Evolutionary conservation across 805 yeast genomes (phyloP).

Genomic region (Tetrapisispora arboricola): DNA sequence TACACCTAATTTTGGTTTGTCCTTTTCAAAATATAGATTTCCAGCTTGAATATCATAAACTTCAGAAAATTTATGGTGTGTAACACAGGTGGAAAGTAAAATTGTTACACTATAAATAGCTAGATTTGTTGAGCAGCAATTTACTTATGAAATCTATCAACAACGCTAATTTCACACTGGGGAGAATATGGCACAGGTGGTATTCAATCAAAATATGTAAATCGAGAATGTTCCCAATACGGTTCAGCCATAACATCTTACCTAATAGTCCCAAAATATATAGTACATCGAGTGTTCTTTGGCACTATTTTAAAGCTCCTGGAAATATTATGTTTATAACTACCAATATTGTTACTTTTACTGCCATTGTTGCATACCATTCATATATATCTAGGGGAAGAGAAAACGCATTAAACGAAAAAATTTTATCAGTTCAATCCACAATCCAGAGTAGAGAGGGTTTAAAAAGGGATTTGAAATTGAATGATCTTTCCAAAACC

Average conservation of each 20-base stretch:
- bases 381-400: slow-evolving; percentile 11
- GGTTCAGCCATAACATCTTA: background rate
- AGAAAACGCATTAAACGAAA: background rate
- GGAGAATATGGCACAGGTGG: background rate
- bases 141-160: background rate
- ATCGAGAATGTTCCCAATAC: background rate
- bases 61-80: no score
- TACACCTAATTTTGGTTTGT: no score
- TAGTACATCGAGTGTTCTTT: slow-evolving; percentile 11
- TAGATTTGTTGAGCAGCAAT: no score
- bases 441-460: background rate
- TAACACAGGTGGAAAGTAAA: no score
- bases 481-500: background rate
- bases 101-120: no score
- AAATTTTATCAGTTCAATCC: background rate
- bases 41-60: no score
- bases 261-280: slow-evolving; percentile 3
- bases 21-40: no score
- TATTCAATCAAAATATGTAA: background rate
- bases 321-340: slow-evolving; percentile 31
- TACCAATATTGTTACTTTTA: slow-evolving; percentile 28
- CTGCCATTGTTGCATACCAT: slow-evolving; percentile 27
- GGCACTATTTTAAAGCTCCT: slow-evolving; percentile 34
- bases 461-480: background rate
- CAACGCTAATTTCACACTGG: background rate